Evolutionary conservation across 805 yeast species (phyloP), one percentile per base, ranked within the genome.

Genomic region (Metschnikowia drakensbergensis): DNA sequence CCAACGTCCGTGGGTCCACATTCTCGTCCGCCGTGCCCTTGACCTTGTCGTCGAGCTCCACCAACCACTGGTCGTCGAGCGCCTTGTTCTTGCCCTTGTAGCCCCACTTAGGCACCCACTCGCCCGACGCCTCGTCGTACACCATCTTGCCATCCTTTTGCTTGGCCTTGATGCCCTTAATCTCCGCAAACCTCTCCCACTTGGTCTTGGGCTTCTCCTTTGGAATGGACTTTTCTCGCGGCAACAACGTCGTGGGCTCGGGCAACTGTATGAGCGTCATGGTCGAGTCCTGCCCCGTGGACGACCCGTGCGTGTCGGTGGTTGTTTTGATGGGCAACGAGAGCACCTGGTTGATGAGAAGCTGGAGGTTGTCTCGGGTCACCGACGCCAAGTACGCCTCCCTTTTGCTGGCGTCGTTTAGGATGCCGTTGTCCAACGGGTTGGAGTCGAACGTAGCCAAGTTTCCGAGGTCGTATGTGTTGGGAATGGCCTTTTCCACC

Each of bases 21-120:
- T 88, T 72, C 59, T 86, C 95, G 39, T 73, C 66, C 13, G 62
- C 63, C 30, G 75, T 69, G 47, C 67, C 66, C 62, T 79, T 77
- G 28, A 76, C 83, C 58, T 83, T 78, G 46, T 87, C 95, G 51
- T 88, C 88, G 52, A 92, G 87, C 71, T 94, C 99, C 49, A 92
- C 97, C 63, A 89, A 76, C 99, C 99, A 94, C 69, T 94, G 97
- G 61, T 78, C 72, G 61, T 92, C 98, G 58, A 83, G 63, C 47
- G 82, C 81, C 72, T 94, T 92, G 70, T 94, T 94, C 69, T 82
- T 82, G 62, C 98, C 98, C 56, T 86, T 84, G 74, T 86, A 92
- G 52, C 99, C 99, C 99, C 99, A 94, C 69, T 90, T 92, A 60
- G 96, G 92, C 52, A 86, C 96, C 99, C 99, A 94, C 69, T 90